Evolutionary conservation across 1,284 basidiomycete species (phyloP), one percentile per base, ranked within the genome.

Genomic region (Trichosporon asahii): DNA sequence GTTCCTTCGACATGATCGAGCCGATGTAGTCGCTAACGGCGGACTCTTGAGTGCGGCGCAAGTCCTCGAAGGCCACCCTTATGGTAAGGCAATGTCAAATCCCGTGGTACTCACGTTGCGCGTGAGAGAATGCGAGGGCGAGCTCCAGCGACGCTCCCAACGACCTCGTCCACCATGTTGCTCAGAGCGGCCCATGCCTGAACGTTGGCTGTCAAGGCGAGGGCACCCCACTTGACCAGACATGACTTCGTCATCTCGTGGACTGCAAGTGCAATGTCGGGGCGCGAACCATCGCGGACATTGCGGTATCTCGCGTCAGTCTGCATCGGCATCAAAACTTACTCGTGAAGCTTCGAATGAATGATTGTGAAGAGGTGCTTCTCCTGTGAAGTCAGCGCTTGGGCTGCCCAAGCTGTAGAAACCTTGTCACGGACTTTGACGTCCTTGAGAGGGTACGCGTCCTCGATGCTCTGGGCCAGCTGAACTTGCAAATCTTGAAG

Each of bases 261-360:
- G 4, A 61, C 57, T 31, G 57, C 57, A n/a, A 61, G 57, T 3
- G 57, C 57, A 18, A 61, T 27, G 27, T 61, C 57, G 21, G 57
- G 57, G 57, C 29, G 27, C 57, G 57, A 61, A 1, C 57, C 57
- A 11, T 61, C 57, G 7, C 57, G 57, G 3, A 33, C 29, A n/a
- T 61, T 61, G 15, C 57, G 57, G 57, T 61, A 61, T 23, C 57
- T 61, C 8, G 3, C 57, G 57, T 61, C 15, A 61, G 57, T n/a
- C 21, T 2, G 33, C 18, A 25, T 2, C 27, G 15, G 9, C 8
- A 33, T 7, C 12, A 1, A n/a, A 6, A 33, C 57, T 61, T 11
- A 61, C 57, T 61, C 57, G 2, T 33, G 33, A 4, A 61, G 27
- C 57, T 61, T 61, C 15, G 27, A 8, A 33, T 61, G 57, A 8